Conservation (phyloP, 176 grass and related monocot species). For the Carex myosuroides region DNA sequence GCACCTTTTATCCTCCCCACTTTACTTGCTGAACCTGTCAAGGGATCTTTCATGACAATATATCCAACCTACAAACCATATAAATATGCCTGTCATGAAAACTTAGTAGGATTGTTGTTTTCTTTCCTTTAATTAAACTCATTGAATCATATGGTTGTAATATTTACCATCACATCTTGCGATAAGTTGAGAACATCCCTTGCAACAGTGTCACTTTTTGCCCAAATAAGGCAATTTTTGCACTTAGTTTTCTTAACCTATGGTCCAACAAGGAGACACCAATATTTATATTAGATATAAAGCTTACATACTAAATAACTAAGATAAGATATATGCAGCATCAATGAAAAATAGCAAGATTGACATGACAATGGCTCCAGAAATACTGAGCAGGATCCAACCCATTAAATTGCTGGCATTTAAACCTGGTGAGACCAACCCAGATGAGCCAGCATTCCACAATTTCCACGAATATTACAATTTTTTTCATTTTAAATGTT, state of each 20-base stretch:
- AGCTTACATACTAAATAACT: background rate
- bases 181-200: constrained; percentile 57
- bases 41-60: constrained; percentile 81
- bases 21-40: constrained; percentile 43
- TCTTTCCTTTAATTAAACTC: background rate
- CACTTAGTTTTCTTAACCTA: constrained; percentile 59
- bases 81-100: background rate
- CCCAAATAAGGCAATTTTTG: constrained; percentile 64
- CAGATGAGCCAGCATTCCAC: background rate
- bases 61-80: constrained; percentile 68
- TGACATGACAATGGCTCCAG: background rate
- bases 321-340: background rate
- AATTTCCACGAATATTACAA: background rate
- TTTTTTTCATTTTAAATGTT: background rate
- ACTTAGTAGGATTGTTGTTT: background rate
- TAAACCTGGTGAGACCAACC: background rate
- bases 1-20: constrained; percentile 64
- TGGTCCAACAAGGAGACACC: constrained; percentile 3
- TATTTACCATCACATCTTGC: constrained; percentile 48
- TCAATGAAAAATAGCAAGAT: background rate
- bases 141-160: background rate
- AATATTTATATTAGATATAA: constrained; percentile 10
- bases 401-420: background rate
- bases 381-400: constrained; percentile 3
- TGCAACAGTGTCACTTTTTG: constrained; percentile 63